Conservation (phyloP, 148 eudicot genomes). For the Talinum fruticosum region DNA sequence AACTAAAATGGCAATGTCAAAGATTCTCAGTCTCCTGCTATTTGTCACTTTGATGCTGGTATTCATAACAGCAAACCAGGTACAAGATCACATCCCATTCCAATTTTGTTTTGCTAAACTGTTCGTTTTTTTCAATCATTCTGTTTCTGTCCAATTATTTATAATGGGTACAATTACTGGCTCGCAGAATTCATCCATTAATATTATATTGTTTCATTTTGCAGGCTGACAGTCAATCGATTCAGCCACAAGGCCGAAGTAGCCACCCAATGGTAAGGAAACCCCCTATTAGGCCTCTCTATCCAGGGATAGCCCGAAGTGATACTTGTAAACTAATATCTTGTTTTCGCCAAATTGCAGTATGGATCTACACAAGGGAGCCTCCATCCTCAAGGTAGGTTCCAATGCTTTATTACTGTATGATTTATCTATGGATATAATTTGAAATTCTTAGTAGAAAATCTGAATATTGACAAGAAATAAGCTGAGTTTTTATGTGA, state of each 20-base stretch:
- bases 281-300: too few species aligned
- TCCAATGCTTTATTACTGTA: background rate
- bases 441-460: background rate
- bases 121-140: too few species aligned
- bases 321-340: too few species aligned
- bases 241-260: conserved; percentile 20
- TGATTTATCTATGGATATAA: background rate
- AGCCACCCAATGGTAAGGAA: conserved; percentile 21
- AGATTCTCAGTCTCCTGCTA: conserved; percentile 19
- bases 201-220: background rate
- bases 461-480: too few species aligned
- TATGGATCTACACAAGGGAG: conserved; percentile 46
- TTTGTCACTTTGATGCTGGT: conserved; percentile 33
- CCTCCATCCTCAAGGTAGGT: conserved; percentile 47
- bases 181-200: too few species aligned
- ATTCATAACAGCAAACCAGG: conserved; percentile 32
- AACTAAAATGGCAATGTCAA: conserved; percentile 29
- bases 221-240: conserved; percentile 25
- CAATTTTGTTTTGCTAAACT: too few species aligned
- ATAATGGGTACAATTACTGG: too few species aligned
- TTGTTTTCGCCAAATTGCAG: conserved; percentile 20
- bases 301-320: too few species aligned
- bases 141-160: too few species aligned
- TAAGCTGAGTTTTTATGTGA: too few species aligned
- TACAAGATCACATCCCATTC: background rate